Base-by-base conservation (phyloP, 176 grass and related monocot genomes). In the Zea luxurians region DNA sequence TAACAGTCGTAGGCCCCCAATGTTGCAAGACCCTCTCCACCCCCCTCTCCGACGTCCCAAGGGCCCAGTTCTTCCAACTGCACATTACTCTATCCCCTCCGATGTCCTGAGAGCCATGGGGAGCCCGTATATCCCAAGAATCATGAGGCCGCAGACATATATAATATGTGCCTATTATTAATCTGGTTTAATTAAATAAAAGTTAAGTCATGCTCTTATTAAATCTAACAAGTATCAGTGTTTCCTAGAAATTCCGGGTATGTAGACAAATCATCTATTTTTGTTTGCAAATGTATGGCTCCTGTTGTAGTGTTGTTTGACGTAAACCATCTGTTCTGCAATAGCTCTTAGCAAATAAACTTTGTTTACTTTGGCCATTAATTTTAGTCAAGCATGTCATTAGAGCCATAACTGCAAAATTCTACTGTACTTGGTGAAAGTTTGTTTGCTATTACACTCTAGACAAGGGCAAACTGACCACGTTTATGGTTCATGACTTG, bases 201-300 rank as follows among this genome's bases (percentile, higher is more conserved):
- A 27, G 27, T 27, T 27, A 27, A 27, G 27, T 27, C 27, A 27
- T 27, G 27, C 27, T 27, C 27, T 27, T 27, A 27, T 27, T 27
- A 27, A 27, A 27, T 27, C 27, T 27, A 27, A 27, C 27, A 27
- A 27, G 27, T 27, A 48, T 3, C 37, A 6, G 0, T 72, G 21
- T 50, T 62, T 64, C 74, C 13, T 34, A 7, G 18, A 78, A n/a
- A 52, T 12, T 83, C 12, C 21, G 44, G n/a, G 71, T 78, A 49
- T 46, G 66, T n/a, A 74, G 45, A 62, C 13, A 66, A 2, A 13
- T 7, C 4, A 42, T 5, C 41, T 27, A 58, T 46, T 8, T 72
- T 70, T 37, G 43, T 13, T 10, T 46, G 17, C 58, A 46, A 16
- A 20, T 12, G 21, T 18, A 7, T 57, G 17, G 17, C 7, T 57